phyloP scores from a whole-genome alignment of 2,329 filamentous ascomycete species.

The Teratosphaeria pseudoeucalypti region DNA sequence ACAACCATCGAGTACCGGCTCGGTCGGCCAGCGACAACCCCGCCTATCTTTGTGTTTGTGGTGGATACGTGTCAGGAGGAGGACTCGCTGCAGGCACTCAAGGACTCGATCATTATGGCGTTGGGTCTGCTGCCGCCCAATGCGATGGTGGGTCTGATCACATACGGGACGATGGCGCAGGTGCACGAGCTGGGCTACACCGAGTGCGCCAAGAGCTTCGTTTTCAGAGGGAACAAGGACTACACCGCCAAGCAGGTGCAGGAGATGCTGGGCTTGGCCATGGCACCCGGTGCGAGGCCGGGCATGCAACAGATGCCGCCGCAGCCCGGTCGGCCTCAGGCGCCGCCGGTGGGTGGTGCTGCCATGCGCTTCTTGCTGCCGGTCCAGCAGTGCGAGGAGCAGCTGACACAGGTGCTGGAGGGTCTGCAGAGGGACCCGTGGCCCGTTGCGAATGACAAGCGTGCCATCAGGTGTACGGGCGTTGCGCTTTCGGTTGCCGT shows the following conservation, averaged over 20 bases:
- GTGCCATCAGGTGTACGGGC: conserved; percentile 82
- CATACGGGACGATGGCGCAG: conserved; percentile 91
- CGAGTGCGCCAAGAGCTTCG: conserved; percentile 96
- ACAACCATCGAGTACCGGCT: conserved; percentile 86
- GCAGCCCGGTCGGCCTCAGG: conserved; percentile 56
- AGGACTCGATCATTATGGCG: conserved; percentile 80
- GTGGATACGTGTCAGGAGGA: conserved; percentile 85
- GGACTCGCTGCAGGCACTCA: conserved; percentile 70
- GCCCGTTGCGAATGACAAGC: conserved; percentile 89
- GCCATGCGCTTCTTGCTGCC: conserved; percentile 86
- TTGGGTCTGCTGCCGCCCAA: conserved; percentile 72
- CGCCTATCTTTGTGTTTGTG: conserved; percentile 78
- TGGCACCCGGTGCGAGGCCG: conserved; percentile 57
- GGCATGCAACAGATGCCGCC: conserved; percentile 50
- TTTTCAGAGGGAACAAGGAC: conserved; percentile 95
- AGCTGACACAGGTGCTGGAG: conserved; percentile 91
- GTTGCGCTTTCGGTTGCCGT: conserved; percentile 94
- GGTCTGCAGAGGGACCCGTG: conserved; percentile 94
- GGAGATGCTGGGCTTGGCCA: conserved; percentile 80
- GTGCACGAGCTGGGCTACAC: conserved; percentile 97
- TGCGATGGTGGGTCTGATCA: conserved; percentile 72
- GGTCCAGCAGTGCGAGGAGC: conserved; percentile 91
- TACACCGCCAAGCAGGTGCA: conserved; percentile 98
- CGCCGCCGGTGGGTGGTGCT: conserved; percentile 64
- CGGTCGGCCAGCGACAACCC: conserved; percentile 69